Evolutionary conservation across 768 basidiomycete species (phyloP).

Genomic region (Russula olivacea): DNA sequence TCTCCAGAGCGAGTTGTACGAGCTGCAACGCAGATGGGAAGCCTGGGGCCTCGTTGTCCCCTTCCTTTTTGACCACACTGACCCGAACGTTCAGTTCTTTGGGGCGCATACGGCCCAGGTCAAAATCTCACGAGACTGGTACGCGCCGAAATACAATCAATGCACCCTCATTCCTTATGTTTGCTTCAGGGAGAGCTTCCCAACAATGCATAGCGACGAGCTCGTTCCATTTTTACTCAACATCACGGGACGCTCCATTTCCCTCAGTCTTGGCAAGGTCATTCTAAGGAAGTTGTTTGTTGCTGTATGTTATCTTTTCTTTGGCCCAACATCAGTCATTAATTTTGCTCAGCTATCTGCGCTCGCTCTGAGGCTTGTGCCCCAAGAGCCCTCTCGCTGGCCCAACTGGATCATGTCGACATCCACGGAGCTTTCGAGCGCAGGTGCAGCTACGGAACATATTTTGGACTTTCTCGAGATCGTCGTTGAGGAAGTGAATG

Average conservation of each 20-base stretch:
- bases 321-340: constrained; percentile 7
- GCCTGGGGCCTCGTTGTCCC: constrained; percentile 84
- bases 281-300: constrained; percentile 86
- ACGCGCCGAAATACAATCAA: constrained; percentile 5
- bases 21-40: constrained; percentile 68
- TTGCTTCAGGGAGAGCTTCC: constrained; percentile 64
- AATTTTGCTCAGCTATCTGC: constrained; percentile 30
- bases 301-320: constrained; percentile 48
- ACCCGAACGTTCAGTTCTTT: constrained; percentile 88
- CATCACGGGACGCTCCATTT: constrained; percentile 60
- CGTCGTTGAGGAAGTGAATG: constrained; percentile 73
- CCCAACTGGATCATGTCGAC: constrained; percentile 70
- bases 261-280: constrained; percentile 53
- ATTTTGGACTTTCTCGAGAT: constrained; percentile 76
- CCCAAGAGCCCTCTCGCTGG: constrained; percentile 56
- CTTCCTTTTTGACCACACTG: constrained; percentile 53
- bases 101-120: constrained; percentile 92
- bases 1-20: constrained; percentile 67
- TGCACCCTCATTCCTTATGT: neutral
- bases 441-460: constrained; percentile 52
- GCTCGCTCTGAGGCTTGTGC: constrained; percentile 64
- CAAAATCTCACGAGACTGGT: constrained; percentile 94
- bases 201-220: constrained; percentile 48
- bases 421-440: constrained; percentile 53
- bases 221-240: constrained; percentile 66